Conservation (phyloP, 495 filamentous ascomycete genomes). For the Chaetomium fimeti region DNA sequence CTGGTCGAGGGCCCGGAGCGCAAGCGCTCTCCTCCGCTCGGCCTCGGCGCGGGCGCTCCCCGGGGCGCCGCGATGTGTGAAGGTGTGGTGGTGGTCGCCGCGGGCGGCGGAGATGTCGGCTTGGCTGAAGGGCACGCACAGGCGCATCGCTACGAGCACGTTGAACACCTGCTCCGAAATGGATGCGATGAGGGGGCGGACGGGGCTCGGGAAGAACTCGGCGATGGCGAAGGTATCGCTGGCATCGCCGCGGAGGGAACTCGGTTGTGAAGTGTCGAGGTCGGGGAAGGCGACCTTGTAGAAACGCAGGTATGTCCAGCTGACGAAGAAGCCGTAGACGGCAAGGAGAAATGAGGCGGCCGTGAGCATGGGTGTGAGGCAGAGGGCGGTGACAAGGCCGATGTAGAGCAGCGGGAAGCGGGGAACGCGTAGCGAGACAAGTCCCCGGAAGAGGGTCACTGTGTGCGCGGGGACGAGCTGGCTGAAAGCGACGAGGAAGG, state of each 20-base stretch:
- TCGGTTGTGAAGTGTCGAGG: conserved; percentile 62
- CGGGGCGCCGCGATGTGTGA: conserved; percentile 58
- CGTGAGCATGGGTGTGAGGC: conserved; percentile 78
- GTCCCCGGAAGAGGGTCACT: conserved; percentile 84
- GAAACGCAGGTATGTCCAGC: conserved; percentile 97
- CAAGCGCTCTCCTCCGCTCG: conserved; percentile 82
- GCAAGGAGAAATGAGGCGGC: conserved; percentile 78
- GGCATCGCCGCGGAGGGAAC: conserved; percentile 74
- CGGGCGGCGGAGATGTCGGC: conserved; percentile 76
- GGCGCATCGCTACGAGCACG: conserved; percentile 64
- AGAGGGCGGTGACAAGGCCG: conserved; percentile 71
- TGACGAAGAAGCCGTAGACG: conserved; percentile 76
- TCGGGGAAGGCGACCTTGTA: conserved; percentile 71
- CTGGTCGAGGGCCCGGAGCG: conserved; percentile 88
- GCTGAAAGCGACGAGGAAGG: conserved; percentile 96
- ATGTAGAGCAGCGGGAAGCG: conserved; percentile 88
- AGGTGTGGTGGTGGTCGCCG: conserved; percentile 41
- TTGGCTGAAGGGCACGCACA: conserved; percentile 84
- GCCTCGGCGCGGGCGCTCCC: conserved; percentile 84
- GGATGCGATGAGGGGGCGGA: conserved; percentile 72
- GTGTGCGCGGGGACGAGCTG: conserved; percentile 97
- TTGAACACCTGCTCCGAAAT: conserved; percentile 73
- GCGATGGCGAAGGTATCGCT: conserved; percentile 94
- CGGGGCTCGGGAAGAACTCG: conserved; percentile 87
- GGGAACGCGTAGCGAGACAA: conserved; percentile 82